phyloP scores from a whole-genome alignment of 495 filamentous ascomycete genomes.

The Parathielavia hyrcaniae region DNA sequence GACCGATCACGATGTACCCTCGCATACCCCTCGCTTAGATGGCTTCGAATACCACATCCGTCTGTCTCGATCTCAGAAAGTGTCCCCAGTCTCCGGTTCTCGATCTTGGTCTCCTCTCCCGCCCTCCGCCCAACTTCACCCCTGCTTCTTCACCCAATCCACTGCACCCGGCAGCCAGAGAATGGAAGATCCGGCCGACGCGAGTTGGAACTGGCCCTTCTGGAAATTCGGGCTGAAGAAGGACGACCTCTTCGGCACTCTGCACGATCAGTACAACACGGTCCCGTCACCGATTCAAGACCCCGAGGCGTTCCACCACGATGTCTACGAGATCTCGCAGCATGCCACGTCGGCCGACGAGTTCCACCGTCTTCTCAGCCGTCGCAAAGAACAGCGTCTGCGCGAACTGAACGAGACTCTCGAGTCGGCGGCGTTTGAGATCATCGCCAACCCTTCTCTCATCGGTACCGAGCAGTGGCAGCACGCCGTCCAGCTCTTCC shows the following conservation, averaged over 20 bases:
- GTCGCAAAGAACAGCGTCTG: slow-evolving; percentile 43
- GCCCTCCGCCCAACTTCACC: slow-evolving; percentile 11
- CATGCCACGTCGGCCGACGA: slow-evolving; percentile 38
- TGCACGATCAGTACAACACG: slow-evolving; percentile 42
- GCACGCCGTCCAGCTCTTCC: slow-evolving; percentile 46
- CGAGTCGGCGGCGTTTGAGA: slow-evolving; percentile 46
- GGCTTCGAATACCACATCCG: slow-evolving; percentile 27
- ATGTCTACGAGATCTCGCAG: slow-evolving; percentile 43
- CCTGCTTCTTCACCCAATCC: slow-evolving; percentile 6
- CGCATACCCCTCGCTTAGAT: slow-evolving; percentile 29
- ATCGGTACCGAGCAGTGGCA: slow-evolving; percentile 49
- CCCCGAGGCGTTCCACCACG: slow-evolving; percentile 39
- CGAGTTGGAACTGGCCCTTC: slow-evolving; percentile 41
- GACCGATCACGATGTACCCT: slow-evolving; percentile 24
- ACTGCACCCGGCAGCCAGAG: slow-evolving; percentile 19
- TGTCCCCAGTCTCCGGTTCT: slow-evolving; percentile 28
- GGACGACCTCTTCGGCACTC: slow-evolving; percentile 36
- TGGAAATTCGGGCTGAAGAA: slow-evolving; percentile 46
- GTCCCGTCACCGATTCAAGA: slow-evolving; percentile 34
- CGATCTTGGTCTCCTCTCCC: slow-evolving; percentile 27
- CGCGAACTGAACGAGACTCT: slow-evolving; percentile 43
- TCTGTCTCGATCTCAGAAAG: slow-evolving; percentile 17
- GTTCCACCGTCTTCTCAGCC: slow-evolving; percentile 41
- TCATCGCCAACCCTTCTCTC: slow-evolving; percentile 45
- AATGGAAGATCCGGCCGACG: slow-evolving; percentile 41